Percentiles rank a stretch among this genome's conserved stretches.
Conservation (phyloP, 176 grass and related monocot species). For the Hyparrhenia diplandra region DNA sequence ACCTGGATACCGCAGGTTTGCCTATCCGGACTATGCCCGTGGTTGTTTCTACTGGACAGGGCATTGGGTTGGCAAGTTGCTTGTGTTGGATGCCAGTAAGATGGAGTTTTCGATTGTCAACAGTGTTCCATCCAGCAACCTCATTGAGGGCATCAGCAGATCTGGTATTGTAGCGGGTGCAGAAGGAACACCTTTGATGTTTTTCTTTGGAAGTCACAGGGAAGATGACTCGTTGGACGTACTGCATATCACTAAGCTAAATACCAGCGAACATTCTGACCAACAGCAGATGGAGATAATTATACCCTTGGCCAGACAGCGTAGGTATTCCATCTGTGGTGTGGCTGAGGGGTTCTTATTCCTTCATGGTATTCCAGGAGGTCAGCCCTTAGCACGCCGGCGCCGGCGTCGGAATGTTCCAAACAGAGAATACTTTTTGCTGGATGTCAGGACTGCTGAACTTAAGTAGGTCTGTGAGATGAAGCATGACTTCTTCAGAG, state of each 20-base stretch:
- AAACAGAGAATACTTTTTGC: not conserved
- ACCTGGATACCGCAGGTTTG: not conserved
- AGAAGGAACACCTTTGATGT: slow-evolving; percentile 3
- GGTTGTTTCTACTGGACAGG: slow-evolving; percentile 22
- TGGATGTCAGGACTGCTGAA: slow-evolving; percentile 7
- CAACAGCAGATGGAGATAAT: not conserved
- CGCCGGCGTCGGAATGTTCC: not conserved
- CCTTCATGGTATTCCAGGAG: not conserved
- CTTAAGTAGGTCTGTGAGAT: slow-evolving; percentile 1
- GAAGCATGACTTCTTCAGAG: not conserved
- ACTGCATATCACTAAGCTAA: not conserved
- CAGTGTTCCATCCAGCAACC: not conserved
- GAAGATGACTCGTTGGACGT: not conserved
- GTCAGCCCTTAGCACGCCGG: not conserved
- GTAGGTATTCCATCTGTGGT: not conserved
- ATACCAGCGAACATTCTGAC: not conserved
- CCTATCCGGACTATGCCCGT: not conserved
- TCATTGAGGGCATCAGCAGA: not conserved
- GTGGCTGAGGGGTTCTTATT: slow-evolving; percentile 15
- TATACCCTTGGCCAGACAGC: not conserved
- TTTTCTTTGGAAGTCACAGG: not conserved
- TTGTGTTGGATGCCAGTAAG: not conserved
- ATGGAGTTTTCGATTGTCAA: slow-evolving; percentile 23
- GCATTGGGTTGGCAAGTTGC: not conserved
- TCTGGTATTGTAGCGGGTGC: not conserved